A percentile compares a stretch with the other conserved stretches of the same genome.
Evolutionary conservation across 495 filamentous ascomycete species (phyloP).

Genomic region (Pseudevernia furfuracea): DNA sequence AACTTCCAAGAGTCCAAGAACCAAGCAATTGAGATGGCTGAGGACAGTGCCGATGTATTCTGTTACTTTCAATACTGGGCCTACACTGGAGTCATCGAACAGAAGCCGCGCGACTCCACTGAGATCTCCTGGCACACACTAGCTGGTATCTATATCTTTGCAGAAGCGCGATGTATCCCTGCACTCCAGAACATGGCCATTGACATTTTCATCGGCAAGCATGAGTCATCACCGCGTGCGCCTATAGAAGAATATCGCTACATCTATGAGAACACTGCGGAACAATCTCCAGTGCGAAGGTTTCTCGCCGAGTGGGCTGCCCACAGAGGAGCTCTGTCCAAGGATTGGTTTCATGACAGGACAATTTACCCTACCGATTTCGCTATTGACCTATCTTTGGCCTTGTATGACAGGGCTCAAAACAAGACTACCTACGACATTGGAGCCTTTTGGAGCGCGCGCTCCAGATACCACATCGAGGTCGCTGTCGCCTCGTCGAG

Average conservation of each 20-base stretch:
- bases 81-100: constrained; percentile 1
- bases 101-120: neutral
- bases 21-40: constrained; percentile 8
- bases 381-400: neutral
- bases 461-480: neutral
- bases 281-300: neutral
- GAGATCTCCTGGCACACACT: neutral
- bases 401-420: neutral
- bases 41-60: constrained; percentile 16
- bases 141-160: neutral
- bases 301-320: neutral
- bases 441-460: neutral
- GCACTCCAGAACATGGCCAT: neutral
- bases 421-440: neutral
- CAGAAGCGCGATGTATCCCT: neutral
- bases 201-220: neutral
- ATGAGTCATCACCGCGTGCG: neutral
- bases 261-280: neutral
- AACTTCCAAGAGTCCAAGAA: constrained; percentile 14
- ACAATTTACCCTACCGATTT: neutral
- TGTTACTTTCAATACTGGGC: constrained; percentile 18
- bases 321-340: neutral
- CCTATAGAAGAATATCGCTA: neutral
- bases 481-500: neutral
- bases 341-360: neutral